These are phyloP conservation scores for Elasticomyces elasticus DNA, from an alignment of 495 filamentous ascomycete genomes.

Conservation along the genomic window DNA sequence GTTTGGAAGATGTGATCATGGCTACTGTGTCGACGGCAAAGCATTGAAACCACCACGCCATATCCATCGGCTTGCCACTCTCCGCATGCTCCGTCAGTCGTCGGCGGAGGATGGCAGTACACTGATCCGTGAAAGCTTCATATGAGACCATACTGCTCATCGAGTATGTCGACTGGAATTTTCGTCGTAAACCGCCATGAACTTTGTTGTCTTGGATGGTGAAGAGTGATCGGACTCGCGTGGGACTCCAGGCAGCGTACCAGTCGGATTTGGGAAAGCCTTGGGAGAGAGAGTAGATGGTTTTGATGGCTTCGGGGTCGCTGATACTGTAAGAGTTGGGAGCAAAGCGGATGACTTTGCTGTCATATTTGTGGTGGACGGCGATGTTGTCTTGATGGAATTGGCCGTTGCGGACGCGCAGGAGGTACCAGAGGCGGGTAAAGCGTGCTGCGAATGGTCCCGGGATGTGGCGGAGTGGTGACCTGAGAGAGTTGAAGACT, in stretches of 20 bases:
- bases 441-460: constrained; percentile 27
- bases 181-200: constrained; percentile 30
- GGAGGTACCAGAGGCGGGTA: constrained; percentile 48
- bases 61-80: constrained; percentile 31
- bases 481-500: constrained; percentile 3
- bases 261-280: constrained; percentile 19
- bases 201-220: constrained; percentile 35
- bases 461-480: constrained; percentile 14
- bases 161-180: constrained; percentile 39
- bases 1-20: constrained; percentile 17
- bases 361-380: constrained; percentile 36
- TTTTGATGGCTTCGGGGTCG: constrained; percentile 35
- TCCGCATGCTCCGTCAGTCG: constrained; percentile 38
- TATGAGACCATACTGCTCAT: constrained; percentile 47
- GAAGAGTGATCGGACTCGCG: constrained; percentile 29
- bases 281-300: constrained; percentile 35
- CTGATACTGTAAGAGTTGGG: constrained; percentile 44
- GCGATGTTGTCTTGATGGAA: constrained; percentile 39
- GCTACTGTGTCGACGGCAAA: constrained; percentile 24
- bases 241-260: constrained; percentile 2
- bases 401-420: constrained; percentile 33
- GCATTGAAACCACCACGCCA: constrained; percentile 33
- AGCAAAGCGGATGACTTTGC: constrained; percentile 39
- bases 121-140: constrained; percentile 46
- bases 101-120: constrained; percentile 38